Evolutionary conservation across 179 eudicot species (phyloP), one percentile per base, ranked within the genome.

Genomic region (Heliamphora pulchella): DNA sequence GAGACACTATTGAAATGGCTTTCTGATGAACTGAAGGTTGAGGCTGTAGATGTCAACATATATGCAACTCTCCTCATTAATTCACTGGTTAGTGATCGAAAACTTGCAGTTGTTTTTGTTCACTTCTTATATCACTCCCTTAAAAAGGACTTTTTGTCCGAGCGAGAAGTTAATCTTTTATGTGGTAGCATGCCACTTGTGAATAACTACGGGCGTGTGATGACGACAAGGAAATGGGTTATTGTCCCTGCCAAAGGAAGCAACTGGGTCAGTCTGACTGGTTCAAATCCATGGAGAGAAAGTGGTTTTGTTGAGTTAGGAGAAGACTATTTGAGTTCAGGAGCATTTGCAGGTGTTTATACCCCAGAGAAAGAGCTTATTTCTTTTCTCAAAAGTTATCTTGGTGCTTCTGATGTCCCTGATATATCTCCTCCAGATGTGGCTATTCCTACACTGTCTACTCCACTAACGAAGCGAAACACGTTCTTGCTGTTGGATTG

Each of bases 211-310:
- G 90, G 92, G 22, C 13, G 54, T 5, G 81, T 91, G 50, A 59
- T 68, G 78, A 41, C 31, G 41, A 9, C 4, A 7, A 75, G 84
- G 65, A 80, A 78, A 31, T 84, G 84, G 39, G 84, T 91, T 71
- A 87, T 92, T 48, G 89, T 92, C 61, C 97, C 91, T 75, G 91
- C 92, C 0, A 86, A 81, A 9, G 89, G 85, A 31, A 89, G 94
- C 87, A 83, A 86, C 70, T 92, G 94, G 94, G 85, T 87, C 14
- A 82, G 87, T 59, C 65, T 92, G 76, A 46, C 89, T 53, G 89
- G 92, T 55, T 85, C 91, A 64, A 88, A 92, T 80, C 89, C 88
- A n/a, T 92, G 94, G 97, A 79, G 64, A 67, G 13, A 70, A 18
- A 83, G 79, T 3, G 84, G 82, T 17, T 91, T 78, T 81, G 76